Percentiles rank a stretch among this genome's conserved stretches.
These are phyloP conservation scores for Phycomyces nitens DNA, from an alignment of 192 early-diverging fungal species.

Conservation along the genomic window DNA sequence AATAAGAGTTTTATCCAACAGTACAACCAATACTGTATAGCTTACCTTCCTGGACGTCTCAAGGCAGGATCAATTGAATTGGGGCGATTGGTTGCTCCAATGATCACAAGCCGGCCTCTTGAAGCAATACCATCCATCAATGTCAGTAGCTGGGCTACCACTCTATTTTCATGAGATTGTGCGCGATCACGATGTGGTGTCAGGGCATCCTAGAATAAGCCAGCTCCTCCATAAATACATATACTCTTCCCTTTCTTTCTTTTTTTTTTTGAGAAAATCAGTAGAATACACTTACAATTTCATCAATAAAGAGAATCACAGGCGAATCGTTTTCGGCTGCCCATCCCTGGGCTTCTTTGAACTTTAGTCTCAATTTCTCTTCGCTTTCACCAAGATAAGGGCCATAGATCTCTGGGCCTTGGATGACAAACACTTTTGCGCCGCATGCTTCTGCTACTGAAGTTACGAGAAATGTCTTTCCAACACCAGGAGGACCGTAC, in stretches of 20 bases:
- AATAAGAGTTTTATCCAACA: background rate
- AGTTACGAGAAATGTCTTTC: conserved; percentile 86
- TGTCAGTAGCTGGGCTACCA: conserved; percentile 88
- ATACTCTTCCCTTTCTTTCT: too few species aligned
- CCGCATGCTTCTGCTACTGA: conserved; percentile 59
- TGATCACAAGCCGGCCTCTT: conserved; percentile 61
- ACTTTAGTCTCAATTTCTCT: conserved; percentile 64
- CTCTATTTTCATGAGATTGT: conserved; percentile 63
- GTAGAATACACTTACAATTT: conserved; percentile 60
- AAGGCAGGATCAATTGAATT: conserved; percentile 83
- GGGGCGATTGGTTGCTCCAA: conserved; percentile 88
- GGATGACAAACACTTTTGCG: conserved; percentile 70
- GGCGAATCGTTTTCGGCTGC: conserved; percentile 30
- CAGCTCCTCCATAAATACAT: too few species aligned
- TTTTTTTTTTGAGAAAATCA: background rate
- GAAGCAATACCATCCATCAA: conserved; percentile 83
- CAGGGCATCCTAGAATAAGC: conserved; percentile 72
- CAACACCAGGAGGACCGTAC: conserved; percentile 93
- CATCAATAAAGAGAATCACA: conserved; percentile 94
- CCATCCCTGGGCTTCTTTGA: conserved; percentile 55
- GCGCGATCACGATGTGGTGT: conserved; percentile 61
- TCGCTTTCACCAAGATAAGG: conserved; percentile 88
- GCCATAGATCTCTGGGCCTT: conserved; percentile 83
- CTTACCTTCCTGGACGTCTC: conserved; percentile 72
- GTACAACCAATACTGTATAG: background rate